phyloP scores from a whole-genome alignment of 805 yeast species.

The Cyberlindnera mississippiensis region DNA sequence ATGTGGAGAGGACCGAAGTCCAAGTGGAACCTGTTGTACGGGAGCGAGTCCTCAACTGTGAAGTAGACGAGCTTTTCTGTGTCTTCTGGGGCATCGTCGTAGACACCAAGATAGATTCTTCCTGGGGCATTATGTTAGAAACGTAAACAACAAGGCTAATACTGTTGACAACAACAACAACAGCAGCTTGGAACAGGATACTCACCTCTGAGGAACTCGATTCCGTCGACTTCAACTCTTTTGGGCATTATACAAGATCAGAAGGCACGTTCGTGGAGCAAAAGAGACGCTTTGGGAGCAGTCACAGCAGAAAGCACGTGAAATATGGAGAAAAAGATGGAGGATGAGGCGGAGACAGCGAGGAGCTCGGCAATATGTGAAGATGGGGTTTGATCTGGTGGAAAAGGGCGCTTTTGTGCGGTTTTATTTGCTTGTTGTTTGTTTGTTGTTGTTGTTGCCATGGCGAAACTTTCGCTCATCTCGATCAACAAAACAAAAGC shows the following conservation, averaged over 20 bases:
- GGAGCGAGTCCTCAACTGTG: constrained; percentile 88
- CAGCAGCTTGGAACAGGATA: not conserved
- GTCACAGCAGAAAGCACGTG: not conserved
- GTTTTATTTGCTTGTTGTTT: too few relatives aligned
- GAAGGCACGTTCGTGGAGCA: not conserved
- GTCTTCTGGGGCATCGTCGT: constrained; percentile 73
- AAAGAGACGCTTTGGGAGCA: not conserved
- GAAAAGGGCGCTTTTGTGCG: too few relatives aligned
- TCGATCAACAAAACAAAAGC: constrained; percentile 13
- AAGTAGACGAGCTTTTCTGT: constrained; percentile 75
- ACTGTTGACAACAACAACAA: not conserved
- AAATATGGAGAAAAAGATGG: not conserved
- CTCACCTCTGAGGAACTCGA: constrained; percentile 36
- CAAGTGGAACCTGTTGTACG: constrained; percentile 90
- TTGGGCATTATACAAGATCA: constrained; percentile 38
- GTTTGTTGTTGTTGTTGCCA: not conserved
- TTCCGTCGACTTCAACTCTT: constrained; percentile 52
- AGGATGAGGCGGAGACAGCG: too few relatives aligned
- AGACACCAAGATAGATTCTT: constrained; percentile 85
- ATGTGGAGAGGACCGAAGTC: constrained; percentile 96
- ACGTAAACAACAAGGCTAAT: constrained; percentile 1
- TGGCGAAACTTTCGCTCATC: constrained; percentile 1
- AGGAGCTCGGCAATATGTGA: too few relatives aligned
- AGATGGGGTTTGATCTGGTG: too few relatives aligned
- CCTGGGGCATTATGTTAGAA: constrained; percentile 10